Conservation (phyloP, 345 rosid genomes). For the Hibiscus trionum region DNA sequence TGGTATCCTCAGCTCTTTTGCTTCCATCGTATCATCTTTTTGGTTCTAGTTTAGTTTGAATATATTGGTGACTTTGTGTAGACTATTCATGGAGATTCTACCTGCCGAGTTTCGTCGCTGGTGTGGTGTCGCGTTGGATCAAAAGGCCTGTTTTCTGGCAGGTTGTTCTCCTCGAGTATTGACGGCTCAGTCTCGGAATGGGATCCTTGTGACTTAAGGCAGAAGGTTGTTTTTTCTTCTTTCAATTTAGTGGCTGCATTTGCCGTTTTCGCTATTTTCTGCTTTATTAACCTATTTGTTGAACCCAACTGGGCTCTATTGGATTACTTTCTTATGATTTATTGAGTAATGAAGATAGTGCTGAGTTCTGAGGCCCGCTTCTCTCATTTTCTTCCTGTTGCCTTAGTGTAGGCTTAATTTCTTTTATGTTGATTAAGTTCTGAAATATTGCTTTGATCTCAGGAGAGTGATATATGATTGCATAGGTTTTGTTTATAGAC, state of each 20-base stretch:
- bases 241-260: background rate
- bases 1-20: conserved; percentile 31
- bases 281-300: background rate
- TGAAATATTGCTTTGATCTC: background rate
- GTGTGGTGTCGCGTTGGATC: conserved; percentile 65
- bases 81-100: conserved; percentile 79
- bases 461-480: background rate
- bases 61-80: conserved; percentile 11
- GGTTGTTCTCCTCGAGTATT: conserved; percentile 72
- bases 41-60: background rate
- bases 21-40: background rate
- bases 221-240: conserved; percentile 37
- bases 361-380: background rate
- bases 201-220: conserved; percentile 79
- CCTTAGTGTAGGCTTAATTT: background rate
- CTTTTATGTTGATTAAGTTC: background rate
- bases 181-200: conserved; percentile 84
- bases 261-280: background rate
- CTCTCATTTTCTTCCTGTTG: background rate
- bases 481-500: too few relatives aligned
- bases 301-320: background rate
- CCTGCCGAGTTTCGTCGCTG: conserved; percentile 71
- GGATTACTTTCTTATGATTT: background rate
- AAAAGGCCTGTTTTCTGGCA: conserved; percentile 50
- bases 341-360: background rate